Evolutionary conservation across 805 yeast genomes (phyloP).

Genomic region (Suhomyces sp.): DNA sequence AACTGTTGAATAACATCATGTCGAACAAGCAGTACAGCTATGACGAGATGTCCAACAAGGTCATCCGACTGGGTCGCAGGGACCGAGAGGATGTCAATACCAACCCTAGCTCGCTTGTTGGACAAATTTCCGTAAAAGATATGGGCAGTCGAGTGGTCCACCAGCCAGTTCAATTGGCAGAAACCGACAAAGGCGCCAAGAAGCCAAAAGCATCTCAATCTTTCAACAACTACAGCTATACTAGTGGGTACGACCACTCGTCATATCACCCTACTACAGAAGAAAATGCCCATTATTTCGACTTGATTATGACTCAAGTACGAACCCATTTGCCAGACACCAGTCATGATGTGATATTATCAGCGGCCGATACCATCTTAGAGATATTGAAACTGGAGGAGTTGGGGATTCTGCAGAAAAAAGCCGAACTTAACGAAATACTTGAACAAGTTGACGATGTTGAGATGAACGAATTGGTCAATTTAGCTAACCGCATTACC

Average conservation of each 20-base stretch:
- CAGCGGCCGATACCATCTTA: constrained; percentile 67
- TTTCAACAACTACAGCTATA: constrained; percentile 11
- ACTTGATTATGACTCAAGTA: constrained; percentile 59
- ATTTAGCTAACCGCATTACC: constrained; percentile 45
- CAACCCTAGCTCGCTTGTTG: constrained; percentile 70
- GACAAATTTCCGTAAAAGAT: constrained; percentile 62
- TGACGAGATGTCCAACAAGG: constrained; percentile 77
- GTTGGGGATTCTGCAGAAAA: constrained; percentile 41
- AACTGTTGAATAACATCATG: not conserved
- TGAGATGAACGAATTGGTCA: constrained; percentile 45
- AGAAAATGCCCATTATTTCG: constrained; percentile 50
- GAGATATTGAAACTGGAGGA: constrained; percentile 51
- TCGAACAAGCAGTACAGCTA: constrained; percentile 45
- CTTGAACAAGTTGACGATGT: constrained; percentile 42
- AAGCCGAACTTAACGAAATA: constrained; percentile 49
- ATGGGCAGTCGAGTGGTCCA: constrained; percentile 54
- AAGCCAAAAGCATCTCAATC: constrained; percentile 3
- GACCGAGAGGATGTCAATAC: constrained; percentile 45
- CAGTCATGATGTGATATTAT: constrained; percentile 66
- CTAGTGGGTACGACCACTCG: constrained; percentile 41
- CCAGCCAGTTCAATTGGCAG: constrained; percentile 4
- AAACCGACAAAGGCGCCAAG: not conserved
- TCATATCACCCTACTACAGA: constrained; percentile 62
- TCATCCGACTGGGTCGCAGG: constrained; percentile 43
- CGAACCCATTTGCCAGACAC: constrained; percentile 61